Conservation (phyloP, 345 rosid species). For the Garcia nutans region DNA sequence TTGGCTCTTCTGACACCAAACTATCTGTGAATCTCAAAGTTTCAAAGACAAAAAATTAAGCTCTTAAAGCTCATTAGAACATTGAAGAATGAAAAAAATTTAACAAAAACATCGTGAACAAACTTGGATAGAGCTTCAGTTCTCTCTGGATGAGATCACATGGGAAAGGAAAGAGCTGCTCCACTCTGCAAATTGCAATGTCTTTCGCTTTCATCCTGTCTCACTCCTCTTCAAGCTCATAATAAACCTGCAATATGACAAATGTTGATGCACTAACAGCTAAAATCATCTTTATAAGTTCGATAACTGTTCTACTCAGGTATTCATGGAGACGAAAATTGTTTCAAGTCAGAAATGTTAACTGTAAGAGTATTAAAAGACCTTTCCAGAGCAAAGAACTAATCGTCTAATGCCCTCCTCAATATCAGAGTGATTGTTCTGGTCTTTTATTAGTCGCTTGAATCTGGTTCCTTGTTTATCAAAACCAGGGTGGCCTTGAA, state of each 20-base stretch:
- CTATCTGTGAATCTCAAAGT: constrained; percentile 56
- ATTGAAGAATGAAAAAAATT: neutral
- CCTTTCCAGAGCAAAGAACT: constrained; percentile 95
- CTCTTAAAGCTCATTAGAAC: neutral
- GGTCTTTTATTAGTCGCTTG: constrained; percentile 88
- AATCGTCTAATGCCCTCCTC: constrained; percentile 86
- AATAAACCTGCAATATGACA: constrained; percentile 25
- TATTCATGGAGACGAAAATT: neutral
- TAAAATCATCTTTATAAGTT: no score
- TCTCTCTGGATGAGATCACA: constrained; percentile 77
- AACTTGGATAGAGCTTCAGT: constrained; percentile 76
- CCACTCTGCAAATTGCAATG: constrained; percentile 79
- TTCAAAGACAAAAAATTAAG: neutral
- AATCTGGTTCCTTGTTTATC: constrained; percentile 97
- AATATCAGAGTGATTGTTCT: constrained; percentile 70
- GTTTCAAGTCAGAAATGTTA: no score
- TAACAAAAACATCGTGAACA: neutral
- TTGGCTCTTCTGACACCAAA: constrained; percentile 88
- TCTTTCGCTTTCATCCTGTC: constrained; percentile 46
- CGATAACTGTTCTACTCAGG: no score
- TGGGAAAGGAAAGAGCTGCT: constrained; percentile 81
- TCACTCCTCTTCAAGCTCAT: constrained; percentile 72
- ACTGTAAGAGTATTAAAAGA: neutral
- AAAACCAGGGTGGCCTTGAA: constrained; percentile 90
- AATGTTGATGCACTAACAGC: neutral